Evolutionary conservation across 371 early-diverging fungal species (phyloP).

Genomic region (Blastocladiella emersonii): DNA sequence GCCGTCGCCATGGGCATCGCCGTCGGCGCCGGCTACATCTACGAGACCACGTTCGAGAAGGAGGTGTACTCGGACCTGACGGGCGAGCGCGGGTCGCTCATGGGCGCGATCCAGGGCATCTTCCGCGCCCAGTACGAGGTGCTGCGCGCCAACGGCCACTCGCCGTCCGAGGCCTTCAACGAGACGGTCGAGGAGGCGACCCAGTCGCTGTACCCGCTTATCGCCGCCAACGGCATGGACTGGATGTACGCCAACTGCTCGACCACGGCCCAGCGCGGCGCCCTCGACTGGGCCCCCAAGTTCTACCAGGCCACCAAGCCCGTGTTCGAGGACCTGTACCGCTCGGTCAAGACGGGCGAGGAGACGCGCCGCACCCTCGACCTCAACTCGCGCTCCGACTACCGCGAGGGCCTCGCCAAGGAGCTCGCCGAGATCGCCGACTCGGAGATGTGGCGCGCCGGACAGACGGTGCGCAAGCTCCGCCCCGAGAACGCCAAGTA

Average conservation of each 20-base stretch:
- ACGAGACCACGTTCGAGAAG: constrained; percentile 92
- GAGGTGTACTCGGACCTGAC: constrained; percentile 93
- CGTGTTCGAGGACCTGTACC: constrained; percentile 82
- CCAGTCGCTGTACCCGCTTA: constrained; percentile 90
- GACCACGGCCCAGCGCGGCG: constrained; percentile 89
- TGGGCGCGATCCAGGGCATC: constrained; percentile 95
- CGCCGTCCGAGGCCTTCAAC: constrained; percentile 96
- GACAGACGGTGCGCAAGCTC: constrained; percentile 75
- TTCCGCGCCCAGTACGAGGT: constrained; percentile 96
- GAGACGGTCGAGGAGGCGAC: constrained; percentile 98
- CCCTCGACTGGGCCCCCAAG: constrained; percentile 90
- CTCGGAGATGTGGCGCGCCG: constrained; percentile 71
- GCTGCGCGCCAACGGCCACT: constrained; percentile 83
- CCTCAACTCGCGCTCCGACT: constrained; percentile 77
- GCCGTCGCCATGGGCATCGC: constrained; percentile 87
- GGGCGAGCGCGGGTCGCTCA: constrained; percentile 94
- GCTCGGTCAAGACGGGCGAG: constrained; percentile 69
- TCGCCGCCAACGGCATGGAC: constrained; percentile 94
- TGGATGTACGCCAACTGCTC: constrained; percentile 96
- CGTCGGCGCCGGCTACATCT: constrained; percentile 91
- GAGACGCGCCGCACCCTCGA: constrained; percentile 80
- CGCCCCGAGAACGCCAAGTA: constrained; percentile 50
- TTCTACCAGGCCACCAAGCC: constrained; percentile 90
- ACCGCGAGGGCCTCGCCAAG: constrained; percentile 78
- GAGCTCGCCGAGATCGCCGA: constrained; percentile 73